These are phyloP conservation scores for Alectoria sarmentosa DNA, from an alignment of 495 filamentous ascomycete genomes.

Conservation along the genomic window DNA sequence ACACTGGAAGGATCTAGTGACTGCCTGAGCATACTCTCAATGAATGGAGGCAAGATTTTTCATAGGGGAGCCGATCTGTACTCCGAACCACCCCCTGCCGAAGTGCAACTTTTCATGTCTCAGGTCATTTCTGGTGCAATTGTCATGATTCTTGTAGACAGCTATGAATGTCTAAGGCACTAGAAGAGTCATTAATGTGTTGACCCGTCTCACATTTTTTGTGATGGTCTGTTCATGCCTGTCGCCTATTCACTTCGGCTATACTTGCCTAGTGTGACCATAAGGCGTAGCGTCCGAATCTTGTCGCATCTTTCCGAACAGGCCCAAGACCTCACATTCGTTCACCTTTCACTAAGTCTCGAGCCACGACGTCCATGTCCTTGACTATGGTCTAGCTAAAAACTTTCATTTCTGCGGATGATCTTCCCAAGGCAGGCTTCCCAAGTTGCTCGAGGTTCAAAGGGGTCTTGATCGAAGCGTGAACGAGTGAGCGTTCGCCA, in stretches of 20 bases:
- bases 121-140: neutral
- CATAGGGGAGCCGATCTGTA: neutral
- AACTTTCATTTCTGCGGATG: neutral
- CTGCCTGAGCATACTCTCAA: neutral
- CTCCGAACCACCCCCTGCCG: neutral
- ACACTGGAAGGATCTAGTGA: neutral
- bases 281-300: neutral
- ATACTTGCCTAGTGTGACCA: neutral
- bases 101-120: too few relatives aligned
- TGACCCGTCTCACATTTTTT: neutral
- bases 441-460: neutral
- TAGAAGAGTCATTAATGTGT: neutral
- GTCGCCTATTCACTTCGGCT: neutral
- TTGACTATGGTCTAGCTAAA: constrained; percentile 4
- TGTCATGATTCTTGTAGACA: neutral
- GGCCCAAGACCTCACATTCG: neutral
- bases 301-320: neutral
- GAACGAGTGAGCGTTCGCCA: neutral
- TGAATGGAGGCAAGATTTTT: too few relatives aligned
- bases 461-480: neutral
- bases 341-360: neutral
- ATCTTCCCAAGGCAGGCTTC: neutral
- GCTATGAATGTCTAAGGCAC: neutral
- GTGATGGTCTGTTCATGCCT: neutral
- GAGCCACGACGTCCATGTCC: neutral